Conservation (phyloP, 2,329 filamentous ascomycete species). For the Tothia fuscella region DNA sequence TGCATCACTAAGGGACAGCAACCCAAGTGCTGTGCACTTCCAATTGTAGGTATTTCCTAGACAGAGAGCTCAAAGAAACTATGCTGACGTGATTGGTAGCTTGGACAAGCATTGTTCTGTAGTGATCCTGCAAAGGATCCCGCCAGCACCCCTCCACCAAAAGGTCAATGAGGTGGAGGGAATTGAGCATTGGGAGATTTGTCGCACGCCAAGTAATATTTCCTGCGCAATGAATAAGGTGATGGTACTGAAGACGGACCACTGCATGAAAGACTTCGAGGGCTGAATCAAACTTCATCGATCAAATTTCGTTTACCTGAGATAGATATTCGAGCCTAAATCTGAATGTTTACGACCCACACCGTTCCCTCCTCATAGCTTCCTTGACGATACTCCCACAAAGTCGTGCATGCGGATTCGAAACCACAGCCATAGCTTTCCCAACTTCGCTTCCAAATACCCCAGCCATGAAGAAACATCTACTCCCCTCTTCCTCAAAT, state of each 20-base stretch:
- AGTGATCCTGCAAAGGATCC: no score
- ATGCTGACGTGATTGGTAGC: no score
- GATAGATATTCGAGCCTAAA: no score
- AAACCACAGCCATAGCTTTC: slow-evolving; percentile 45
- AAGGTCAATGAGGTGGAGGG: no score
- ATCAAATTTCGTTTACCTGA: no score
- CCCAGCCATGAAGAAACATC: slow-evolving; percentile 42
- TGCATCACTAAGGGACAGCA: slow-evolving; percentile 41
- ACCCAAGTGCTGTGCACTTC: slow-evolving; percentile 46
- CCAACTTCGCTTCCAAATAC: slow-evolving; percentile 45
- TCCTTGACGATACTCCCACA: slow-evolving; percentile 51
- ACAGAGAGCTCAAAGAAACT: no score
- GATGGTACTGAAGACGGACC: background rate
- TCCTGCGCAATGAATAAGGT: background rate
- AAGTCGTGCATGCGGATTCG: slow-evolving; percentile 52
- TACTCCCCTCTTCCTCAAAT: slow-evolving; percentile 44
- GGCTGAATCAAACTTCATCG: no score
- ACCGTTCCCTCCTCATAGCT: slow-evolving; percentile 33
- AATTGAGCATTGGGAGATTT: no score
- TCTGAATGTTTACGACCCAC: slow-evolving; percentile 15
- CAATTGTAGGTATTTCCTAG: slow-evolving; percentile 32
- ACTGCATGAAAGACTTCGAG: no score
- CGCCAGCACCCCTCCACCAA: no score
- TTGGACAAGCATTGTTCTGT: no score
- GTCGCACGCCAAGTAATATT: no score